Evolutionary conservation across 768 basidiomycete species (phyloP).

Genomic region (Leccinum obscurum): DNA sequence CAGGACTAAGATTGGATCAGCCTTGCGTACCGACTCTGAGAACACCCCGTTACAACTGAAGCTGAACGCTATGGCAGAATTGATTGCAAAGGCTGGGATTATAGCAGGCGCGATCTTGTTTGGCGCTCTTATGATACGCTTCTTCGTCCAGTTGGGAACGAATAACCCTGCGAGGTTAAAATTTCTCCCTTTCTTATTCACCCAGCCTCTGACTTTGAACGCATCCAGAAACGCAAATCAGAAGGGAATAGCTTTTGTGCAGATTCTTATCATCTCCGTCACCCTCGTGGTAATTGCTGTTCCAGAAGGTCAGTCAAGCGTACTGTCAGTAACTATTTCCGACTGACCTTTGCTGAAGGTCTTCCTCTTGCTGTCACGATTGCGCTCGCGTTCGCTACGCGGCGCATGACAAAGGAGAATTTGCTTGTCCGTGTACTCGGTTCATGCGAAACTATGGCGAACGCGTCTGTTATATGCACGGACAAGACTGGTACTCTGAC

Average conservation of each 20-base stretch:
- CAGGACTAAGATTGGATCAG: constrained; percentile 38
- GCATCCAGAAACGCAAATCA: constrained; percentile 60
- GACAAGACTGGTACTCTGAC: constrained; percentile 98
- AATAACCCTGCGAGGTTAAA: constrained; percentile 55
- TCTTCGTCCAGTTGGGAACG: constrained; percentile 84
- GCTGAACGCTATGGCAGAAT: constrained; percentile 89
- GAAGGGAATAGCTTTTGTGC: constrained; percentile 88
- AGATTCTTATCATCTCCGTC: constrained; percentile 93
- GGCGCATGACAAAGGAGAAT: constrained; percentile 96
- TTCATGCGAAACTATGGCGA: constrained; percentile 99
- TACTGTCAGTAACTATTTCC: not conserved
- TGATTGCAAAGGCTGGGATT: constrained; percentile 91
- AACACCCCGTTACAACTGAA: constrained; percentile 94
- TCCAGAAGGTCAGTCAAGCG: constrained; percentile 61
- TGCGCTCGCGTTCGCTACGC: constrained; percentile 95
- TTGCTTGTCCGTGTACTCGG: constrained; percentile 93
- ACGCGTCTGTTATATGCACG: constrained; percentile 93
- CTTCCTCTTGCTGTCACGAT: constrained; percentile 95
- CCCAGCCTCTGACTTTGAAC: constrained; percentile 9
- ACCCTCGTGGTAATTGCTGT: constrained; percentile 89
- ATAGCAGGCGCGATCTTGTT: constrained; percentile 83
- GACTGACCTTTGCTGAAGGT: constrained; percentile 43
- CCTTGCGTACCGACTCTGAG: constrained; percentile 82
- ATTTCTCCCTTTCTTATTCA: not conserved
- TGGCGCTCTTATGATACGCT: constrained; percentile 83